Conservation (phyloP, 1,139 yeast genomes). For the Debaryomyces psychrophilus region DNA sequence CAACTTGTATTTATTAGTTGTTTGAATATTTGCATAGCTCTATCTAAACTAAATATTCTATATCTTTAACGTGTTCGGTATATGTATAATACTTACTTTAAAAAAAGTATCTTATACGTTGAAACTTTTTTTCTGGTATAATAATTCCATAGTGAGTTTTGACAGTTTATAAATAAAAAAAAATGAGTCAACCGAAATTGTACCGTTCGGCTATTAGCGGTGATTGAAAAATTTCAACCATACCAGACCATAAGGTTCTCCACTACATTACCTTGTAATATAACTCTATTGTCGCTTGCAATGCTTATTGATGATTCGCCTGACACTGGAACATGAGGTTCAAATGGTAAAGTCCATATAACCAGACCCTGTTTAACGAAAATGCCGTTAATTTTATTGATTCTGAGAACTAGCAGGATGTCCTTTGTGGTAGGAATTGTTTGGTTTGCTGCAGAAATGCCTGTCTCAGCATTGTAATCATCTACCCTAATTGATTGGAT, state of each 20-base stretch:
- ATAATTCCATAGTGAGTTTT: neutral
- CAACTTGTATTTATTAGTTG: neutral
- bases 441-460: slow-evolving; percentile 19
- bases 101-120: neutral
- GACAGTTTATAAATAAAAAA: slow-evolving; percentile 8
- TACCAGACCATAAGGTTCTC: slow-evolving; percentile 40
- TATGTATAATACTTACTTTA: slow-evolving; percentile 5
- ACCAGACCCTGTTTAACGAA: slow-evolving; percentile 24
- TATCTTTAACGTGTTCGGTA: slow-evolving; percentile 3
- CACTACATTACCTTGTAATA: slow-evolving; percentile 37
- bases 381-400: slow-evolving; percentile 41
- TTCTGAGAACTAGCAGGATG: slow-evolving; percentile 26
- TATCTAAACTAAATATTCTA: slow-evolving; percentile 8
- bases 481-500: slow-evolving; percentile 21
- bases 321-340: slow-evolving; percentile 6
- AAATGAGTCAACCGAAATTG: slow-evolving; percentile 11
- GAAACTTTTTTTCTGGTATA: slow-evolving; percentile 1
- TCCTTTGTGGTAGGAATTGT: slow-evolving; percentile 22
- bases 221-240: slow-evolving; percentile 6
- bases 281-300: slow-evolving; percentile 31
- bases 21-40: slow-evolving; percentile 9
- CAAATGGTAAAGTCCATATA: slow-evolving; percentile 38
- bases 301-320: slow-evolving; percentile 21
- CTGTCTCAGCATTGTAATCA: slow-evolving; percentile 13
- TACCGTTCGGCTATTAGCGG: slow-evolving; percentile 11